phyloP scores from a whole-genome alignment of 2,329 filamentous ascomycete genomes.

The Lecanoromycetidae sp. region DNA sequence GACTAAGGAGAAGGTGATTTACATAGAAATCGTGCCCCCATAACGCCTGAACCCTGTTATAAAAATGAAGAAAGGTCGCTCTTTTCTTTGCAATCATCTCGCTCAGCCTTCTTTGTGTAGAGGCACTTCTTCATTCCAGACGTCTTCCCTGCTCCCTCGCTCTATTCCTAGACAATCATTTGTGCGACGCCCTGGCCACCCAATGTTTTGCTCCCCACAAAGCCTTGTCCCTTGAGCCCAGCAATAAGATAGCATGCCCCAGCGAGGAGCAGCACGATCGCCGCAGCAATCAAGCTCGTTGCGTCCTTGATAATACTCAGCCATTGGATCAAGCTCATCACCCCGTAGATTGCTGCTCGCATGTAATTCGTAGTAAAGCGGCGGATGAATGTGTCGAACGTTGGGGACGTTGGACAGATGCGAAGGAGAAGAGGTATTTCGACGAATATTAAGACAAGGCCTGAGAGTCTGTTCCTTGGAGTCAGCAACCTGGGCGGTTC shows the following conservation, averaged over 20 bases:
- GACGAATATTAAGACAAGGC: conserved; percentile 67
- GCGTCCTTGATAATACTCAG: conserved; percentile 54
- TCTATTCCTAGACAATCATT: conserved; percentile 71
- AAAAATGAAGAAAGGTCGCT: neutral
- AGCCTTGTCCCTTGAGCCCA: conserved; percentile 69
- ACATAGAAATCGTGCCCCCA: neutral
- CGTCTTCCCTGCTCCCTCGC: neutral
- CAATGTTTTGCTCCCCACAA: conserved; percentile 88
- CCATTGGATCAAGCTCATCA: conserved; percentile 77
- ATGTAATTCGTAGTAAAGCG: conserved; percentile 93
- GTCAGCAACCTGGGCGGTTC: conserved; percentile 1
- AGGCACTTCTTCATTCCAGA: neutral
- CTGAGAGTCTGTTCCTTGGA: conserved; percentile 45
- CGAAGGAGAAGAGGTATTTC: conserved; percentile 89
- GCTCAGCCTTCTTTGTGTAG: neutral
- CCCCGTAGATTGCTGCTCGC: conserved; percentile 73
- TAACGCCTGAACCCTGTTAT: neutral
- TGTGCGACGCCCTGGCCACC: conserved; percentile 88
- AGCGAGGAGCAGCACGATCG: conserved; percentile 66
- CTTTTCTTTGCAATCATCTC: neutral
- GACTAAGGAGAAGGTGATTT: neutral
- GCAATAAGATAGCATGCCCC: conserved; percentile 70
- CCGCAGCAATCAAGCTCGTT: conserved; percentile 74
- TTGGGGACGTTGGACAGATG: conserved; percentile 88
- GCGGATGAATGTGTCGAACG: conserved; percentile 82